Conservation (phyloP, 345 rosid species). For the Mallotus nudiflorus region DNA sequence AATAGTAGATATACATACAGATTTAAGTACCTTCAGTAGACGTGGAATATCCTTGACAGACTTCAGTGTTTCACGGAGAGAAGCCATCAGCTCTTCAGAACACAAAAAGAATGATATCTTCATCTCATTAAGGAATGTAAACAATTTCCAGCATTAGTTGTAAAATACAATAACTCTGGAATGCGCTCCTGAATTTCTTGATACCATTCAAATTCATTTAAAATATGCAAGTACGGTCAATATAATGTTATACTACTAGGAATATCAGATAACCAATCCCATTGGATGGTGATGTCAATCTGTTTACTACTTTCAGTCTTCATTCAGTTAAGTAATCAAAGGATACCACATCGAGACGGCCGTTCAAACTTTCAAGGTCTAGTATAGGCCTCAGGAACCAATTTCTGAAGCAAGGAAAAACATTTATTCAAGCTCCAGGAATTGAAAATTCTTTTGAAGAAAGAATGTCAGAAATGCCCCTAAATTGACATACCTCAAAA, state of each 20-base stretch:
- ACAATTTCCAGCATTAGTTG: not conserved
- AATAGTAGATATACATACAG: slow-evolving; percentile 9
- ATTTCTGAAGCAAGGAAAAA: slow-evolving; percentile 53
- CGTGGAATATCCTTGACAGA: slow-evolving; percentile 81
- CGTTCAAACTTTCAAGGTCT: slow-evolving; percentile 67
- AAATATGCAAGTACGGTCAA: not conserved
- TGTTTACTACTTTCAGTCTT: slow-evolving; percentile 4
- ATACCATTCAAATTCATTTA: not conserved
- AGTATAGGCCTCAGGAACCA: slow-evolving; percentile 97
- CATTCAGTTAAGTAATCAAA: slow-evolving; percentile 22
- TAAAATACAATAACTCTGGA: not conserved
- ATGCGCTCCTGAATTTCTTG: not conserved
- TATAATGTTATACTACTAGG: not conserved
- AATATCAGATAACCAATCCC: slow-evolving; percentile 9
- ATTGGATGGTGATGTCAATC: not conserved
- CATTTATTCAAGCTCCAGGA: slow-evolving; percentile 20
- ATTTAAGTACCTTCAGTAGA: slow-evolving; percentile 77
- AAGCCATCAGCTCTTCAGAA: slow-evolving; percentile 80
- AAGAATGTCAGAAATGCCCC: slow-evolving; percentile 16
- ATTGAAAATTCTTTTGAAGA: too few species aligned
- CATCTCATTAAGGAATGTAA: slow-evolving; percentile 42
- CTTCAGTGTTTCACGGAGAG: slow-evolving; percentile 80
- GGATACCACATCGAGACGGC: slow-evolving; percentile 96
- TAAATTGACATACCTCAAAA: slow-evolving; percentile 61
- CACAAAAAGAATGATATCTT: slow-evolving; percentile 83